Evolutionary conservation across 352 stramenopile genomes (phyloP), one percentile per base, ranked within the genome.

Genomic region (Pythium volutum): DNA sequence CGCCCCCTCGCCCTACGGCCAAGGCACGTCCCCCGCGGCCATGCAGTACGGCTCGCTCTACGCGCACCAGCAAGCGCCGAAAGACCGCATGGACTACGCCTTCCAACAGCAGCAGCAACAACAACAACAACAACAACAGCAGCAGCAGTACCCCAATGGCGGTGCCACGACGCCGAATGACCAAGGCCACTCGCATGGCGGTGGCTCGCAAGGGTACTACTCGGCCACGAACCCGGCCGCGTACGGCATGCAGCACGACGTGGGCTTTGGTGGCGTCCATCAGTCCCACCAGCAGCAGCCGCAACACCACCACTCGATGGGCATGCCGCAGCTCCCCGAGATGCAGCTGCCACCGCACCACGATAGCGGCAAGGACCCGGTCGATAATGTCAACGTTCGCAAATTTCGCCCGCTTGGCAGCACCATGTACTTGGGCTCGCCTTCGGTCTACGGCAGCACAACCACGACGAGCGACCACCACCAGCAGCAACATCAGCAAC

Each of bases 251-350:
- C 46, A 58, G 33, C 57, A 66, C 26, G 52, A 67, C 14, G 29
- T 67, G 43, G 22, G 23, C n/a, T 67, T 67, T 51, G 52, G 60
- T 26, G 29, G 62, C n/a, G n/a, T n/a, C n/a, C n/a, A n/a, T 2
- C 52, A 55, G 25, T 50, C 43, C 4, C 31, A 67, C 22, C 48
- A 55, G 25, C 29, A 16, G 4, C 31, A 67, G 20, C 48, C 50
- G 15, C 62, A 58, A 20, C 62, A 50, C 6, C 61, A 62, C 3
- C 53, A 57, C 22, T 12, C 45, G 10, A 36, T 64, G 29, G 52
- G 62, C 42, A 69, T 69, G 62, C 62, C 62, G 39, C 62, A 69
- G 55, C 46, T 64, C 3, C 42, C 48, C 10, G 62, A 64, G 49
- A 64, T 69, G 53, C 62, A 69, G 31, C 48, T 69, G 38, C 62